Evolutionary conservation across 1,284 basidiomycete genomes (phyloP), one percentile per base, ranked within the genome.

Genomic region (Papiliotrema terrestris): DNA sequence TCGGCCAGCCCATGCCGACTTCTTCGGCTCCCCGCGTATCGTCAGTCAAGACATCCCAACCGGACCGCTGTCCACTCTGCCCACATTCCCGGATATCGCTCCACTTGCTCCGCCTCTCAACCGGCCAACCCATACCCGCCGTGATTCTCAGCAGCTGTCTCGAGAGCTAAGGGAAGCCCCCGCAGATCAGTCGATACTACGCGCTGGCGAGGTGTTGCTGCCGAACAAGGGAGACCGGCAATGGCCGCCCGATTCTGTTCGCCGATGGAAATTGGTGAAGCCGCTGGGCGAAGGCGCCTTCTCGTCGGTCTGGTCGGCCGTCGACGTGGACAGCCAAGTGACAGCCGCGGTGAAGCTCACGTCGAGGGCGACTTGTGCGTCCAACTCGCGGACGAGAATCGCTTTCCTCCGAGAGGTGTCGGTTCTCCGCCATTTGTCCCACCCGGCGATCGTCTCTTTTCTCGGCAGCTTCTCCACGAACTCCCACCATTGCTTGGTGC

Each of bases 301-400:
- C 69, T 86, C 85, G 45, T 80, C 80, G 44, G 88, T 91, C 2
- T 90, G 88, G 87, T 81, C 87, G 0, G 87, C 86, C 8, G 42
- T 45, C 19, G 42, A 52, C 22, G 8, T 52, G 22, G 25, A 14
- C 4, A 19, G 38, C 8, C 54, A 11, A n/a, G 41, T 61, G 45
- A 80, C 88, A 1, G 89, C 91, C 8, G 91, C 91, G 8, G 84
- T 94, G 67, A 94, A 94, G 80, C 83, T 92, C 80, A 87, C 91
- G 23, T 83, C 86, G 49, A 79, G 85, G 36, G 78, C 80, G 39
- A 63, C 80, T 23, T 84, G 81, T 62, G 78, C 80, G 41, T 74
- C 76, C 49, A 83, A 85, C 65, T 81, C 90, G 59, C 79, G 89
- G 49, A 89, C 89, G 58, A 77, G 87, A 32, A 89, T 92, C 54